These are phyloP conservation scores for Hypoxylon sp. DNA, from an alignment of 2,329 filamentous ascomycete species.

Conservation along the genomic window DNA sequence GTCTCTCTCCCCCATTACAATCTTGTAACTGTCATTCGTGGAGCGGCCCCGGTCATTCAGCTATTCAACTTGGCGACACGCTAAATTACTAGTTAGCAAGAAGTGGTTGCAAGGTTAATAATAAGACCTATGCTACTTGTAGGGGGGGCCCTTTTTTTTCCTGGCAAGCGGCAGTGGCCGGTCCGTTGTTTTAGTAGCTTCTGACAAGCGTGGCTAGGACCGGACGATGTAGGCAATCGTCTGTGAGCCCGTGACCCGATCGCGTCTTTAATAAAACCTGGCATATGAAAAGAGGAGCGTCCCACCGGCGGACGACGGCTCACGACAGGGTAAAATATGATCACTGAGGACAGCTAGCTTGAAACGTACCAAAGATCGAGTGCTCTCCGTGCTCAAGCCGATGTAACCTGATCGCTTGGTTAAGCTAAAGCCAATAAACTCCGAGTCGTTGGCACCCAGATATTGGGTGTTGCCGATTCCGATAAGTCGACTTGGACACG, in stretches of 20 bases:
- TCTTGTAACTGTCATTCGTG: slow-evolving; percentile 25
- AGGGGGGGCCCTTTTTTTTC: slow-evolving; percentile 29
- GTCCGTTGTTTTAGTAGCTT: slow-evolving; percentile 42
- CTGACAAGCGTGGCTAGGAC: slow-evolving; percentile 41
- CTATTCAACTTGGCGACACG: slow-evolving; percentile 33
- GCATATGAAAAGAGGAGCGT: slow-evolving; percentile 50
- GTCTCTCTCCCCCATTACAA: slow-evolving; percentile 20
- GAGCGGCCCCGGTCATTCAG: slow-evolving; percentile 22
- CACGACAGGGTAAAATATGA: slow-evolving; percentile 43
- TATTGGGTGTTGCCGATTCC: slow-evolving; percentile 36
- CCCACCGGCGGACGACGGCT: slow-evolving; percentile 47
- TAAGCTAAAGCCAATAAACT: slow-evolving; percentile 44
- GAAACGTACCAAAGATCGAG: slow-evolving; percentile 52
- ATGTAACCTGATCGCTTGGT: slow-evolving; percentile 50
- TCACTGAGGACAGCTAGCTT: slow-evolving; percentile 46
- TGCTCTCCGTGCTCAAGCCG: slow-evolving; percentile 44
- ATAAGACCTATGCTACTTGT: slow-evolving; percentile 39
- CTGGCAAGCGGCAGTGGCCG: slow-evolving; percentile 43
- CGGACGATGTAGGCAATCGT: slow-evolving; percentile 40
- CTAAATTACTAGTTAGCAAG: slow-evolving; percentile 25
- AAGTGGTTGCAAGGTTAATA: slow-evolving; percentile 34
- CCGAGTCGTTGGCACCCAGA: slow-evolving; percentile 41
- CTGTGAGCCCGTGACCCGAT: slow-evolving; percentile 46
- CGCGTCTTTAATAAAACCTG: slow-evolving; percentile 46
- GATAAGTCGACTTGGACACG: slow-evolving; percentile 27